Evolutionary conservation across 148 eudicot genomes (phyloP).

Genomic region (Camellia granthamiana): DNA sequence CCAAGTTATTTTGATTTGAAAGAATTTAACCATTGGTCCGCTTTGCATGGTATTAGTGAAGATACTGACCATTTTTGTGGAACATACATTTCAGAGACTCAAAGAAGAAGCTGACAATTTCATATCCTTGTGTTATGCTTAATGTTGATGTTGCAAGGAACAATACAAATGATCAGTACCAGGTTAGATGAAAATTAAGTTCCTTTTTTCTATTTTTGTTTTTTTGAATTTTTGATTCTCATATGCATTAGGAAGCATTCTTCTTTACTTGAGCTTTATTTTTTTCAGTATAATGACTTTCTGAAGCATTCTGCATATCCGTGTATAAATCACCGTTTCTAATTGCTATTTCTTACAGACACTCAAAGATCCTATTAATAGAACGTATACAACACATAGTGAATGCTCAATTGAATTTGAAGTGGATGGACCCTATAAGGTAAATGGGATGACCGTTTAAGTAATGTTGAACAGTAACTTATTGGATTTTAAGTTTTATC

Average conservation of each 20-base stretch:
- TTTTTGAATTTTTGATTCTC: neutral
- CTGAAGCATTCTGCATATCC: neutral
- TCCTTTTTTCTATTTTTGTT: neutral
- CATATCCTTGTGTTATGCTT: slow-evolving; percentile 99
- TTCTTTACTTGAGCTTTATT: slow-evolving; percentile 8
- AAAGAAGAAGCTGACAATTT: slow-evolving; percentile 91
- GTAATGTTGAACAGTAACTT: slow-evolving; percentile 3
- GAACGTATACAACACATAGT: slow-evolving; percentile 78
- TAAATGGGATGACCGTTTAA: slow-evolving; percentile 21
- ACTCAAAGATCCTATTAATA: slow-evolving; percentile 75
- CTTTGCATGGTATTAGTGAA: slow-evolving; percentile 1
- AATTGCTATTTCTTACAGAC: slow-evolving; percentile 50
- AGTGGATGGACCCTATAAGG: slow-evolving; percentile 99
- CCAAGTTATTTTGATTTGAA: neutral
- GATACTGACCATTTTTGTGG: slow-evolving; percentile 13
- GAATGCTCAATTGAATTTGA: slow-evolving; percentile 99
- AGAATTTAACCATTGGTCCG: neutral
- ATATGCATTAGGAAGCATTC: neutral
- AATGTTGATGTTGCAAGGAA: slow-evolving; percentile 97
- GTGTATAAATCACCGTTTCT: slow-evolving; percentile 6
- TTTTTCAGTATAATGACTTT: slow-evolving; percentile 8
- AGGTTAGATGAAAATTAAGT: slow-evolving; percentile 45
- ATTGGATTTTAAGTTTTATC: slow-evolving; percentile 7
- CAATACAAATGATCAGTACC: slow-evolving; percentile 97
- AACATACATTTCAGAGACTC: slow-evolving; percentile 51